Evolutionary conservation across 2,329 filamentous ascomycete species (phyloP), one percentile per base, ranked within the genome.

Genomic region (Aspergillus fructus): DNA sequence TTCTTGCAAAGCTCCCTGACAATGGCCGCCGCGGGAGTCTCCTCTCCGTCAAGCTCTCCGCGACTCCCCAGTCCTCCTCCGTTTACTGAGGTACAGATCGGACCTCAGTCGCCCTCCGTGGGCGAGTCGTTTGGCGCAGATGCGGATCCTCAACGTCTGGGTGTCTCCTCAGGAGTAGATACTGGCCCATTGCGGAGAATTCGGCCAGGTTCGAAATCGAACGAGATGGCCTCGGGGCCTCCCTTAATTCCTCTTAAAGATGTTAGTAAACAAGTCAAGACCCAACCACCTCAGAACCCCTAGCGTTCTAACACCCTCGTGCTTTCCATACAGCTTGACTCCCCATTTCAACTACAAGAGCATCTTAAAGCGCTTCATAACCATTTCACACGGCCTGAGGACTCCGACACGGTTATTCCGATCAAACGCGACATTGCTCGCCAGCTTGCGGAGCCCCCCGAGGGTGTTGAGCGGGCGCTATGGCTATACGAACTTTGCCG

Each of bases 401-500:
- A 77, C 45, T 81, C 79, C 52, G 80, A 83, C 62, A 85, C 85
- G 64, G 88, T 86, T 34, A 78, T 84, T 43, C 86, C 93, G 6
- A 88, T 97, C 63, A 90, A 84, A 56, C 88, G 89, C 68, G 82
- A 87, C 33, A 88, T 90, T 42, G 93, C 94, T 11, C 78, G 84
- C 54, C 83, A 87, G 65, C 86, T 99, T 40, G 88, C 92, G 39
- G 87, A 87, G 45, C 89, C 93, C 21, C 94, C 94, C 0, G 83
- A 87, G 21, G 88, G 89, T 57, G 88, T 94, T 63, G 92, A 97
- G 71, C 87, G 88, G 64, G 91, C 90, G 9, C 84, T 97, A 43
- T 99, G 94, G 94, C 88, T 97, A 46, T 99, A 97, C 78, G 94
- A 99, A 77, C 89, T 99, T 49, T 97, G 92, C 70, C 92, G 94